Evolutionary conservation across 2,329 filamentous ascomycete genomes (phyloP), one percentile per base, ranked within the genome.

Genomic region (Colletotrichum spinosum): DNA sequence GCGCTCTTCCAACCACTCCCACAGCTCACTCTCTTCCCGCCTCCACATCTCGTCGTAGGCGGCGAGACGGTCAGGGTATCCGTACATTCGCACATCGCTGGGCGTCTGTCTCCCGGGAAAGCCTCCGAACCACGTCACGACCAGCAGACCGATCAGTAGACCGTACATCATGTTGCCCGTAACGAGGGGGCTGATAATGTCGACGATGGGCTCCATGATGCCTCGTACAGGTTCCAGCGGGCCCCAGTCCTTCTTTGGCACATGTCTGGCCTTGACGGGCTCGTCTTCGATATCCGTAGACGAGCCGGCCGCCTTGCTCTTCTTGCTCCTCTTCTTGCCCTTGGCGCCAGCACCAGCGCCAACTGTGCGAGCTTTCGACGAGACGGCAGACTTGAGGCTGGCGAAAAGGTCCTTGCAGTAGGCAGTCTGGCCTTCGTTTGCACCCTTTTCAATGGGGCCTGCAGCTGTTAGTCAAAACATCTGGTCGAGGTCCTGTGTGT

Each of bases 401-500:
- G 90, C 87, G 57, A 94, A 87, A 6, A 99, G 80, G 61, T 95
- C 92, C 70, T 91, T 94, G 68, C 91, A 92, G 75, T 97, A 97
- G 63, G 90, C 85, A 8, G 84, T 85, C 78, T 99, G 96, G 35
- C 96, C 96, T 60, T 97, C 94, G 68, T 92, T 94, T 48, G 94
- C 93, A 65, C 93, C 95, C 77, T 97, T 97, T 76, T 99, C 96
- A 71, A 99, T 99, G 2, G 96, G 92, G 68, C 92, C 94, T 97
- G 13, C 48, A 56, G 54, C 17, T 39, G 64, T 83, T 69, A 82
- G 77, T 54, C 65, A 53, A 53, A 33, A 10, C 15, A 10, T 11
- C n/a, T 2, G 39, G 34, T 45, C 17, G 33, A 53, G 35, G 38
- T 7, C 7, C 52, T 34, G 15, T 13, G 41, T 12, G n/a, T 6